Conservation (phyloP, 2,329 filamentous ascomycete genomes). For the Fusarium beomiforme region DNA sequence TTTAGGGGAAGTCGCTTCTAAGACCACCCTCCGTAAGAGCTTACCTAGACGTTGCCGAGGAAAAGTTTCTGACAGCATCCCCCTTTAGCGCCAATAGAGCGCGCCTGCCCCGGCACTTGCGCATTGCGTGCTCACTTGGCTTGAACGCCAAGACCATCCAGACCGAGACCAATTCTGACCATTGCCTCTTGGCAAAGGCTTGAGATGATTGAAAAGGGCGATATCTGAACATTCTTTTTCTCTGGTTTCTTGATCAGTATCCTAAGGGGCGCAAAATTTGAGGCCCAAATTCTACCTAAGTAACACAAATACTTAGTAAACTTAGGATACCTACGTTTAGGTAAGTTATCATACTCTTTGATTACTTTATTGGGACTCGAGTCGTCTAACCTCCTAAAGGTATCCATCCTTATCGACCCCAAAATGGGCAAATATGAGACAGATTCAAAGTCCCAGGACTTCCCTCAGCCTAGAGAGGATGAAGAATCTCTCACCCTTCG, state of each 20-base stretch:
- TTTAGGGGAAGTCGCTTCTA: no score
- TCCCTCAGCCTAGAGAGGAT: constrained; percentile 39
- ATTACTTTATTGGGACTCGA: no score
- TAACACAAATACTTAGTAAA: no score
- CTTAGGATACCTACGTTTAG: no score
- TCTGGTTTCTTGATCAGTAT: neutral
- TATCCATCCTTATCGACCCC: neutral
- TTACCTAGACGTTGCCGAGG: no score
- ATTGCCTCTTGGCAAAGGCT: neutral
- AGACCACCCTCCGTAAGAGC: no score
- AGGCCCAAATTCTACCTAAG: no score
- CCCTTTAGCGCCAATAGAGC: neutral
- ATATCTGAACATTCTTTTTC: neutral
- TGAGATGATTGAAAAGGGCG: constrained; percentile 17
- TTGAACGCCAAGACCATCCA: constrained; percentile 23
- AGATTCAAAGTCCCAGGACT: constrained; percentile 20
- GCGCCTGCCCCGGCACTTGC: constrained; percentile 14
- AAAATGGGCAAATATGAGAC: constrained; percentile 33
- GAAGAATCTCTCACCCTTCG: constrained; percentile 44
- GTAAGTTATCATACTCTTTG: no score
- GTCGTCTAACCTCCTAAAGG: no score
- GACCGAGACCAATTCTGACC: neutral
- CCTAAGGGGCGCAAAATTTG: no score
- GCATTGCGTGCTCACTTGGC: constrained; percentile 41
- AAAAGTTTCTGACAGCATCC: neutral